phyloP scores from a whole-genome alignment of 768 basidiomycete genomes.

The Tulasnella sp. region DNA sequence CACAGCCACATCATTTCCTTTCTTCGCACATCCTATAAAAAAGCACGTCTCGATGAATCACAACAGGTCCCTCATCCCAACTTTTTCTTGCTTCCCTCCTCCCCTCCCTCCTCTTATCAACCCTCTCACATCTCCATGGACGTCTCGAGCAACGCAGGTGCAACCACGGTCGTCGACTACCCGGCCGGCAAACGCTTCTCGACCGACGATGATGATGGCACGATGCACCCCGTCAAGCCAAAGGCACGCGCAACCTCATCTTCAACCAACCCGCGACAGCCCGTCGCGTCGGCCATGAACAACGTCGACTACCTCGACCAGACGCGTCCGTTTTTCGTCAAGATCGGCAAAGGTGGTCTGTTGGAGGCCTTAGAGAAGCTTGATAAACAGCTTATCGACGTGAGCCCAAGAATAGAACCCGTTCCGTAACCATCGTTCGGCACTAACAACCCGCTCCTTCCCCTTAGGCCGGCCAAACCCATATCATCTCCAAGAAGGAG shows the following conservation, averaged over 20 bases:
- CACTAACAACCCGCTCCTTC: background rate
- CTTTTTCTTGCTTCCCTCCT: too few species aligned
- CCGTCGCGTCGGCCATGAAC: too few species aligned
- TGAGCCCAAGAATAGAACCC: slow-evolving; percentile 40
- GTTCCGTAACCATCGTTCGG: background rate
- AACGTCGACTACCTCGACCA: slow-evolving; percentile 24
- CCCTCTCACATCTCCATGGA: background rate
- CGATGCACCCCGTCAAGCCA: background rate
- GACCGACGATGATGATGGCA: slow-evolving; percentile 2
- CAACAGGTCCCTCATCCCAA: too few species aligned
- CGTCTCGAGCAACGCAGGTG: slow-evolving; percentile 24
- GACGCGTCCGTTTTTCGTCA: slow-evolving; percentile 69
- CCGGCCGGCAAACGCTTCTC: slow-evolving; percentile 1
- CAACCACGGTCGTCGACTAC: slow-evolving; percentile 26
- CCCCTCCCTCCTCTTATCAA: background rate
- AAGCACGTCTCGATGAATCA: too few species aligned
- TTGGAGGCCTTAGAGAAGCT: slow-evolving; percentile 71
- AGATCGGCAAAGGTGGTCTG: slow-evolving; percentile 62
- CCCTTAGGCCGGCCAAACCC: slow-evolving; percentile 57
- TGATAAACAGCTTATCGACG: slow-evolving; percentile 62
- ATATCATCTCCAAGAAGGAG: slow-evolving; percentile 66
- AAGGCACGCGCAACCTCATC: too few species aligned
- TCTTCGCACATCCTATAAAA: too few species aligned
- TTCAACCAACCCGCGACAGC: too few species aligned
- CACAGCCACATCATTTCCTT: too few species aligned